Evolutionary conservation across 2,329 filamentous ascomycete genomes (phyloP), one percentile per base, ranked within the genome.

Genomic region (Sarocladium kiliense): DNA sequence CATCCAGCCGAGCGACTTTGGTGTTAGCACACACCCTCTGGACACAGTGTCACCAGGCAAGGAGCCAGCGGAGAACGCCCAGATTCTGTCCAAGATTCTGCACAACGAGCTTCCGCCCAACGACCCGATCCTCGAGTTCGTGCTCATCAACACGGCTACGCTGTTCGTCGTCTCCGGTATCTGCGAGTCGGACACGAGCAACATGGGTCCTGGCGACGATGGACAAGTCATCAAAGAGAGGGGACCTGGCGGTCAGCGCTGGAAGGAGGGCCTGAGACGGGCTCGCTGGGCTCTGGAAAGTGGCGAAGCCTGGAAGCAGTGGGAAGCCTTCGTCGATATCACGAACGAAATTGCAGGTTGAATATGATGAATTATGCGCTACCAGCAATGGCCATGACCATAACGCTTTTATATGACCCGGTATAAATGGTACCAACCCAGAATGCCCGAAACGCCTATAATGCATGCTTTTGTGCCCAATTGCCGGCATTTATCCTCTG

Each of bases 251-350:
- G 89, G 89, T 14, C 84, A 89, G 56, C 81, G 93, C 65, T 99
- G 94, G 94, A 99, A 96, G 75, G 93, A 97, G 68, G 94, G 93
- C 54, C 83, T 97, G 14, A 79, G 93, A 63, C 81, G 91, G 67
- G 94, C 94, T 16, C 84, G 87, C 63, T 95, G 90, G 89, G 91
- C 91, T 11, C 81, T 99, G 49, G 82, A 86, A 71, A 96, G 90
- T 68, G 91, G 93, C 47, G 85, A 86, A 68, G 90, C 93, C n/a
- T 85, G 89, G 78, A 86, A 78, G 67, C 86, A 91, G 72, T 93
- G 94, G 85, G 78, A 85, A 56, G 78, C 78, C 21, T 97, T 97
- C 73, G 91, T 96, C 36, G 82, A 93, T 57, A 84, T 89, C 32
- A 96, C 89, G 10, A 91, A 93, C 65, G 65, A 70, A 49, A 66